Evolutionary conservation across 2,329 filamentous ascomycete species (phyloP).

Genomic region (Hypoxylon sp.): DNA sequence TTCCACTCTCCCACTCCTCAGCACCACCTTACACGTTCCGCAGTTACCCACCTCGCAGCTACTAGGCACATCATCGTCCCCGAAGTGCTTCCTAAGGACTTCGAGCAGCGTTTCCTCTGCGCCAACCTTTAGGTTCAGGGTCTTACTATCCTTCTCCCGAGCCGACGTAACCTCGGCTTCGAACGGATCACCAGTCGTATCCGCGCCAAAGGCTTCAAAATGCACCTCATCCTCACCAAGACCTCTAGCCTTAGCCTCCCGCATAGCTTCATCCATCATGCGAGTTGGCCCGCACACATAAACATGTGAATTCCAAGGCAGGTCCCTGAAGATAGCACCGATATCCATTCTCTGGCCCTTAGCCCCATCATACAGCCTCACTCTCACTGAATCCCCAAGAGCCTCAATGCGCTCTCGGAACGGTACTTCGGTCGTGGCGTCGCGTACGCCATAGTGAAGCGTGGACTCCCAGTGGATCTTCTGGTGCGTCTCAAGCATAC

Average conservation of each 20-base stretch:
- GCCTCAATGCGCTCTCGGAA: slow-evolving; percentile 63
- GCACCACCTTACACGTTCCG: slow-evolving; percentile 63
- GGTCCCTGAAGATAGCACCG: slow-evolving; percentile 57
- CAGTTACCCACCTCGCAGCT: slow-evolving; percentile 69
- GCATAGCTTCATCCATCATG: slow-evolving; percentile 66
- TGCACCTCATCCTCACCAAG: slow-evolving; percentile 67
- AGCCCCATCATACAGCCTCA: slow-evolving; percentile 66
- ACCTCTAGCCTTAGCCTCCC: slow-evolving; percentile 57
- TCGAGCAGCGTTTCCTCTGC: slow-evolving; percentile 65
- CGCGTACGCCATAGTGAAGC: slow-evolving; percentile 71
- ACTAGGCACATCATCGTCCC: slow-evolving; percentile 57
- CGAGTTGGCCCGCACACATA: slow-evolving; percentile 72
- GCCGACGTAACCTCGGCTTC: slow-evolving; percentile 62
- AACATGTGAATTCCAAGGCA: slow-evolving; percentile 68
- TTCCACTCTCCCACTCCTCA: slow-evolving; percentile 61
- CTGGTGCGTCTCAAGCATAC: slow-evolving; percentile 59
- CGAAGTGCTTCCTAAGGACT: slow-evolving; percentile 60
- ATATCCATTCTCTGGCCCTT: slow-evolving; percentile 67
- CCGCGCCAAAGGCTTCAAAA: slow-evolving; percentile 70
- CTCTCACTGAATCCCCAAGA: slow-evolving; percentile 58
- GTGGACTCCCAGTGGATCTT: slow-evolving; percentile 63
- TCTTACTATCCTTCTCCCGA: slow-evolving; percentile 48
- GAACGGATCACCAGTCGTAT: slow-evolving; percentile 70
- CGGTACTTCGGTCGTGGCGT: slow-evolving; percentile 64
- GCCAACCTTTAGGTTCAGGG: slow-evolving; percentile 62